Evolutionary conservation across 208 protist species (phyloP), one percentile per base, ranked within the genome.

Genomic region (Angomonas ambiguus): DNA sequence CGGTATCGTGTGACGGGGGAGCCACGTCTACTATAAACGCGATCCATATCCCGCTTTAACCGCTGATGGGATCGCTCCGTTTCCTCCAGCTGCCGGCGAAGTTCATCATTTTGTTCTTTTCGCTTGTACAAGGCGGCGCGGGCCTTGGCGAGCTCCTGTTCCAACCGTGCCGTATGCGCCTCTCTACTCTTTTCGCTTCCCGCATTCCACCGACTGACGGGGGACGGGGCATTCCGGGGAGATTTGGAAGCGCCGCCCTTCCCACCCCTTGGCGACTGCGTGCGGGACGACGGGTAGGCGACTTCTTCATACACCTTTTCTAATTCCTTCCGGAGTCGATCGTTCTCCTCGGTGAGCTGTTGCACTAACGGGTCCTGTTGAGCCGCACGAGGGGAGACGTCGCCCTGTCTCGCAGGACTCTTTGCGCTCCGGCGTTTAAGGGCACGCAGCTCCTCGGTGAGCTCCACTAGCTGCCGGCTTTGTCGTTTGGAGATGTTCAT

Each of bases 121-220:
- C 70, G 70, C 48, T 73, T 56, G 27, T 82, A 63, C 13, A 89
- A 56, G 13, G 57, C 31, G 20, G 63, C 79, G 64, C 87, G 84
- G 25, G 77, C 62, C 48, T 82, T 87, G 57, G 84, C 77, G 24
- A 94, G 74, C 67, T 86, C 78, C 63, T 90, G 84, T 33, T 94
- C 72, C 48, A 94, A 49, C 30, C 68, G 62, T 0, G 62, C 72
- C 28, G 89, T 65, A 28, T 76, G 72, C 20, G 57, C 56, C 34
- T 90, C 77, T 60, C 80, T 76, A 16, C 45, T 42, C 56, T 67
- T 33, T 32, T 77, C 70, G 6, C 41, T 58, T 22, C 31, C 34
- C 22, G 41, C 58, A 16, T 30, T 32, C 31, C 28, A 27, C n/a
- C 31, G 48, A 6, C 18, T 8, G 27, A 20, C 55, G 30, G 56